Conservation (phyloP, 2,329 filamentous ascomycete genomes). For the Penicillium nordicum region DNA sequence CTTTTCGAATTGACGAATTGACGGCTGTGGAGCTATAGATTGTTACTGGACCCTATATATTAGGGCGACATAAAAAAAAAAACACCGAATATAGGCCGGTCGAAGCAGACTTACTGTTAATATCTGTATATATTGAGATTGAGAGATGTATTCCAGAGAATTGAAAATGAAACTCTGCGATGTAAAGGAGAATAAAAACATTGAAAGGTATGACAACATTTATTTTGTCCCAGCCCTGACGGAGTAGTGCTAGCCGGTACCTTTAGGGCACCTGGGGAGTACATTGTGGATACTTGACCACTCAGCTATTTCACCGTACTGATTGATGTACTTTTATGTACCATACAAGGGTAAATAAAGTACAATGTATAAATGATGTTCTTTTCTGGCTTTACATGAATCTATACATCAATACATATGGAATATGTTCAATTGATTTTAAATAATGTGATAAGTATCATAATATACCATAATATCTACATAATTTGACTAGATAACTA, state of each 20-base stretch:
- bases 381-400: too few species aligned
- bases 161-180: background rate
- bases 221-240: background rate
- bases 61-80: background rate
- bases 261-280: background rate
- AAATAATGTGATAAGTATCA: background rate
- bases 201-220: background rate
- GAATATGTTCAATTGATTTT: background rate
- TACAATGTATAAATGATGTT: background rate
- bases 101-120: background rate
- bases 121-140: background rate
- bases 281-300: background rate
- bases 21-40: background rate
- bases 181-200: background rate
- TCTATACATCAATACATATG: background rate
- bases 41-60: background rate
- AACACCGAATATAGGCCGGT: background rate
- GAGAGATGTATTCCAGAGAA: background rate
- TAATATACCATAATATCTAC: background rate
- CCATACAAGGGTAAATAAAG: background rate
- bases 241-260: slow-evolving; percentile 10
- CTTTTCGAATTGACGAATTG: background rate
- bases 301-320: too few species aligned
- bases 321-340: background rate
- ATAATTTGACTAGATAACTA: too few species aligned